Evolutionary conservation across 129 eudicot genomes (phyloP).

Genomic region (Oenanthe sinensis): DNA sequence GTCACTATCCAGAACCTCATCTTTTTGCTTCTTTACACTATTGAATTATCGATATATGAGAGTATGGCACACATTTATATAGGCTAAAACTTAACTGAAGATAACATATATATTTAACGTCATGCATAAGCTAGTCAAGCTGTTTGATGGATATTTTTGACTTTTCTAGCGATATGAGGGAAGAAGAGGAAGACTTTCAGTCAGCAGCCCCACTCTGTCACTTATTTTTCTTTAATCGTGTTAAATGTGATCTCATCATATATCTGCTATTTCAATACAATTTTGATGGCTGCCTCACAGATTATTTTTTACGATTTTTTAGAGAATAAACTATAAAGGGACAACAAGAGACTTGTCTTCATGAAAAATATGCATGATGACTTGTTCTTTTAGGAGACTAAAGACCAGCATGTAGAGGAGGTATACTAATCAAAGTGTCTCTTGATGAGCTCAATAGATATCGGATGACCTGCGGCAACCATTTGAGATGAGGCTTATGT

Average conservation of each 20-base stretch:
- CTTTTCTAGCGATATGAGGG: background rate
- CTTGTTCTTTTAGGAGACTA: background rate
- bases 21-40: background rate
- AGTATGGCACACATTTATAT: background rate
- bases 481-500: background rate
- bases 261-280: background rate
- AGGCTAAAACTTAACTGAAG: background rate
- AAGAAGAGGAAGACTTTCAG: background rate
- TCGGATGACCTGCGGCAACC: background rate
- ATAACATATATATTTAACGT: background rate
- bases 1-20: constrained; percentile 11
- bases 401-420: background rate
- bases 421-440: background rate
- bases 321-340: background rate
- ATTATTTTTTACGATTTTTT: background rate
- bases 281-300: background rate
- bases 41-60: background rate
- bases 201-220: background rate
- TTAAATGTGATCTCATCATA: background rate
- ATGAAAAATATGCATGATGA: background rate
- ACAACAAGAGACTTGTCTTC: background rate
- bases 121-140: background rate
- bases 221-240: background rate
- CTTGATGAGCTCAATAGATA: background rate
- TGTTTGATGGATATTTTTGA: background rate